These are phyloP conservation scores for Moringa oleifera DNA, from an alignment of 345 rosid species.

Conservation along the genomic window DNA sequence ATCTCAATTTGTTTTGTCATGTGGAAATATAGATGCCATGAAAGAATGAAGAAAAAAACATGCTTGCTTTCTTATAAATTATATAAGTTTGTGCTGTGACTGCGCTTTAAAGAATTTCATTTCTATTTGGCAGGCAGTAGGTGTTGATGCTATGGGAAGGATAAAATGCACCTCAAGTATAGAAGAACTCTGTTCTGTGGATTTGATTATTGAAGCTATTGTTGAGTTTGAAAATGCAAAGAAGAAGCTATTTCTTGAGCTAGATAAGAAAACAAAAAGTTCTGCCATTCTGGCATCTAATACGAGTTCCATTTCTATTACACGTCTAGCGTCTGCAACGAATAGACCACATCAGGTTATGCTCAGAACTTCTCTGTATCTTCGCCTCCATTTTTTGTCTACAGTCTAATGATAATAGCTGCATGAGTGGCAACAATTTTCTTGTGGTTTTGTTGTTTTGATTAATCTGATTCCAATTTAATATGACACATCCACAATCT, in stretches of 20 bases:
- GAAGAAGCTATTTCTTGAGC: slow-evolving; percentile 54
- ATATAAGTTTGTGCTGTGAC: no score
- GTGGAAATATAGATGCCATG: not conserved
- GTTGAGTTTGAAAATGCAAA: slow-evolving; percentile 79
- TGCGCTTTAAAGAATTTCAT: not conserved
- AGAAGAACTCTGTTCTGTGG: slow-evolving; percentile 51
- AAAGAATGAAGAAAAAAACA: not conserved
- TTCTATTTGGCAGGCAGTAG: slow-evolving; percentile 38
- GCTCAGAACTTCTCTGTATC: slow-evolving; percentile 2
- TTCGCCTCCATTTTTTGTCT: not conserved
- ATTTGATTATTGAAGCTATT: slow-evolving; percentile 78
- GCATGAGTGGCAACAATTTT: no score
- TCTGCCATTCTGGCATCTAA: slow-evolving; percentile 82
- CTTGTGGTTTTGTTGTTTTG: not conserved
- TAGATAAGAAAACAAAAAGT: slow-evolving; percentile 56
- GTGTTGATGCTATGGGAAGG: slow-evolving; percentile 53
- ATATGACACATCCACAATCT: not conserved
- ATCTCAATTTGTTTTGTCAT: not conserved
- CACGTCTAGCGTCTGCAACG: slow-evolving; percentile 77
- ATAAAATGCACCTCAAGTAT: slow-evolving; percentile 51
- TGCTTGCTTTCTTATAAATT: no score
- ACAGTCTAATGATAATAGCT: no score
- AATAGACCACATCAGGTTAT: slow-evolving; percentile 67
- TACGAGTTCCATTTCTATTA: slow-evolving; percentile 87
- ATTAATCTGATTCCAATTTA: not conserved